These are phyloP conservation scores for Heliamphora pulchella DNA, from an alignment of 179 eudicot genomes.

Conservation along the genomic window DNA sequence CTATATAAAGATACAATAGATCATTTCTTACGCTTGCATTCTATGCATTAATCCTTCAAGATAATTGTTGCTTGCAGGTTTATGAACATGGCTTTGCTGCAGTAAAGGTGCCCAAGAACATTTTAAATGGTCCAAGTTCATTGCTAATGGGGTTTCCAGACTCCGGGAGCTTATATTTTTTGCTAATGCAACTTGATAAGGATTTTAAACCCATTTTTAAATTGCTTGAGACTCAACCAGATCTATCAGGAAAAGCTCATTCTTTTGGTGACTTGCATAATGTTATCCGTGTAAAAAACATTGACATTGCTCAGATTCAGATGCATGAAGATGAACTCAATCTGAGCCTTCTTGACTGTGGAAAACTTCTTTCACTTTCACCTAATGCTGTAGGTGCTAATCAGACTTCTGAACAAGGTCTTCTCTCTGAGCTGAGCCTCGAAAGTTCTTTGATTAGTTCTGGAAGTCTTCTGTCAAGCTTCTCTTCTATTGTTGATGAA, in stretches of 20 bases:
- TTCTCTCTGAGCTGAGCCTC: conserved; percentile 38
- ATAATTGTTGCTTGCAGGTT: conserved; percentile 46
- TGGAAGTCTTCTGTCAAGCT: conserved; percentile 46
- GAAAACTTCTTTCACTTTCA: conserved; percentile 36
- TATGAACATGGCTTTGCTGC: conserved; percentile 67
- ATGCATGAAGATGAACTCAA: conserved; percentile 78
- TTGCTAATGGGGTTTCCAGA: conserved; percentile 91
- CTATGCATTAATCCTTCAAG: background rate
- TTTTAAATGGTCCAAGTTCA: conserved; percentile 53
- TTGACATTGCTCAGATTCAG: conserved; percentile 69
- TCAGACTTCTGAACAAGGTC: conserved; percentile 41
- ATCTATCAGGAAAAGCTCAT: conserved; percentile 46
- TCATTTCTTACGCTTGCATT: background rate
- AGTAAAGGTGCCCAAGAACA: conserved; percentile 58
- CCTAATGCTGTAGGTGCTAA: conserved; percentile 29
- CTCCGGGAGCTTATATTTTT: conserved; percentile 71
- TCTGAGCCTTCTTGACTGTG: conserved; percentile 65
- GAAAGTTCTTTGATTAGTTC: conserved; percentile 41
- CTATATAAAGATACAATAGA: too few relatives aligned
- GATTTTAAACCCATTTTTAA: conserved; percentile 67
- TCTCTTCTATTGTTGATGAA: conserved; percentile 82
- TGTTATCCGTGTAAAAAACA: conserved; percentile 47
- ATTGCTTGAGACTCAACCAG: conserved; percentile 61
- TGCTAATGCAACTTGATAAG: conserved; percentile 82
- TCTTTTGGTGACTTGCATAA: conserved; percentile 35